phyloP scores from a whole-genome alignment of 352 stramenopile species.

The Pythium oligandrum region DNA sequence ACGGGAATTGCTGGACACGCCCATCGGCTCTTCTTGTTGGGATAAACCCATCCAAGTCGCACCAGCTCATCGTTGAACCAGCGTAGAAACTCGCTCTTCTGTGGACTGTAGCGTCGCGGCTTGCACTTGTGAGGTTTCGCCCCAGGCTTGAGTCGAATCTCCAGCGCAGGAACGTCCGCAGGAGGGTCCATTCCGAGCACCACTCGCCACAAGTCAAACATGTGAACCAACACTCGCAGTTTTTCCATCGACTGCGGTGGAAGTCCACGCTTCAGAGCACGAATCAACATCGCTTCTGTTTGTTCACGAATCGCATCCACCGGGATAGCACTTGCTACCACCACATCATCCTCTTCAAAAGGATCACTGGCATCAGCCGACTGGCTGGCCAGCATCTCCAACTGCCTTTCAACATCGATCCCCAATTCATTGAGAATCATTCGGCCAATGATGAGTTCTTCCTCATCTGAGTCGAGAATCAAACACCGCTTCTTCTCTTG shows the following conservation, averaged over 20 bases:
- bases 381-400: constrained; percentile 5
- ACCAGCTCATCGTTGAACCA: constrained; percentile 20
- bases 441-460: constrained; percentile 5
- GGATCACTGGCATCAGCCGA: constrained; percentile 4
- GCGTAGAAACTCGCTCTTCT: constrained; percentile 14
- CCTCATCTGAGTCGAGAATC: constrained; percentile 6
- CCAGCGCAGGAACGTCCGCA: constrained; percentile 15
- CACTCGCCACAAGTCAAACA: constrained; percentile 11
- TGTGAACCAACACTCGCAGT: constrained; percentile 4
- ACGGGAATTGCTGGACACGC: constrained; percentile 16
- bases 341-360: constrained; percentile 6
- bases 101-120: constrained; percentile 16
- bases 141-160: constrained; percentile 15
- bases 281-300: constrained; percentile 1
- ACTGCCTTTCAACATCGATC: constrained; percentile 1
- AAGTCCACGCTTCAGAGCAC: constrained; percentile 1
- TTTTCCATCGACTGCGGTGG: neutral
- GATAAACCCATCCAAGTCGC: constrained; percentile 20
- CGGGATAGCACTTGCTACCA: neutral
- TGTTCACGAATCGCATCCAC: neutral
- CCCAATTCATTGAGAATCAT: constrained; percentile 1
- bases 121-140: constrained; percentile 18
- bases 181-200: constrained; percentile 17
- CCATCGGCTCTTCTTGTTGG: constrained; percentile 18
- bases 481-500: constrained; percentile 2